A percentile compares a stretch with the other conserved stretches of the same genome.
Evolutionary conservation across 1,284 basidiomycete genomes (phyloP).

Genomic region (Trametes pubescens): DNA sequence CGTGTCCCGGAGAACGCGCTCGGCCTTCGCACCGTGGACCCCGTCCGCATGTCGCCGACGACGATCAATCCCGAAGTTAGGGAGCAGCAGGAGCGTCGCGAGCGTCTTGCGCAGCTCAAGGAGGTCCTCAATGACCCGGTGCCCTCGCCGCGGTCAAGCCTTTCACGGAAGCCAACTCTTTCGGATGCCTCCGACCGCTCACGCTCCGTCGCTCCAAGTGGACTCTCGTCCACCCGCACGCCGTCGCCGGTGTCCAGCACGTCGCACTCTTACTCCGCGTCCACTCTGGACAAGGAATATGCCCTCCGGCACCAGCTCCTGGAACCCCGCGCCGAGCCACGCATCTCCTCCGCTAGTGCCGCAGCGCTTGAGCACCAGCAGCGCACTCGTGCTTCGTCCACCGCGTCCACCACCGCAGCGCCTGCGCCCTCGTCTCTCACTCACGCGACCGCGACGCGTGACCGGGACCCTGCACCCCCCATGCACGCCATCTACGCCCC

Average conservation of each 20-base stretch:
- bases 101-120: conserved; percentile 33
- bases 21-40: conserved; percentile 27
- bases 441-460: conserved; percentile 26
- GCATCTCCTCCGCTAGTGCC: conserved; percentile 23
- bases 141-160: conserved; percentile 4
- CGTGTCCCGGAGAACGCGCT: conserved; percentile 30
- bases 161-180: conserved; percentile 25
- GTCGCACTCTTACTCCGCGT: conserved; percentile 19
- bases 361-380: conserved; percentile 30
- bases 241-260: conserved; percentile 30
- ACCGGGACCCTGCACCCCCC: conserved; percentile 22
- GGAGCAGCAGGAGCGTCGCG: conserved; percentile 31
- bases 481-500: conserved; percentile 23
- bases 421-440: conserved; percentile 20
- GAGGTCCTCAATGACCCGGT: conserved; percentile 32
- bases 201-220: conserved; percentile 18
- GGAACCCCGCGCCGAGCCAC: conserved; percentile 14
- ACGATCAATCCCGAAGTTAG: conserved; percentile 23
- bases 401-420: conserved; percentile 26
- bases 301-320: conserved; percentile 17
- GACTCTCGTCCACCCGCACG: conserved; percentile 27
- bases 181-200: conserved; percentile 23
- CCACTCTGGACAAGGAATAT: conserved; percentile 21
- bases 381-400: conserved; percentile 32
- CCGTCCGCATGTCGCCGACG: conserved; percentile 29